Conservation (phyloP, 2,329 filamentous ascomycete species). For the Aspergillus ochraceus region DNA sequence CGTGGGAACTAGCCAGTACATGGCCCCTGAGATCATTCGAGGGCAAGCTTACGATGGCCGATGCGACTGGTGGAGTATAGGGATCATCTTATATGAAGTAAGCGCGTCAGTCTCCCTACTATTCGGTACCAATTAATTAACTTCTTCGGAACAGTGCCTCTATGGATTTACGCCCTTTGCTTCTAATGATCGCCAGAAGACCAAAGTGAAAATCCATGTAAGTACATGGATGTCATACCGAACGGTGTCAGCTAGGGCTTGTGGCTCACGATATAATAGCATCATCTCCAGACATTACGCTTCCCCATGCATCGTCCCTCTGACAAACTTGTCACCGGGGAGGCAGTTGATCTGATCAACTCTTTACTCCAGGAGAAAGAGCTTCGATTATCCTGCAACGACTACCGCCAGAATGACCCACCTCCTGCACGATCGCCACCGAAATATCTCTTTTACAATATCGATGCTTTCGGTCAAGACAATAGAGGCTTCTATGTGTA, state of each 20-base stretch:
- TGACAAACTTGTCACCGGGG: conserved; percentile 61
- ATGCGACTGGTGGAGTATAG: conserved; percentile 97
- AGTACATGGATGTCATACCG: conserved; percentile 31
- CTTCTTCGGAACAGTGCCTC: conserved; percentile 59
- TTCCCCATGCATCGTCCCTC: conserved; percentile 63
- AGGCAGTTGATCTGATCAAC: conserved; percentile 75
- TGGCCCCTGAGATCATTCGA: conserved; percentile 90
- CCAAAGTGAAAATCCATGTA: conserved; percentile 81
- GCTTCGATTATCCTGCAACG: conserved; percentile 70
- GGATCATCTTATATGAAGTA: conserved; percentile 85
- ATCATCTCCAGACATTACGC: conserved; percentile 67
- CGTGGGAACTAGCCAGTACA: conserved; percentile 95
- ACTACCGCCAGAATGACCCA: conserved; percentile 69
- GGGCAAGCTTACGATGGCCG: conserved; percentile 84
- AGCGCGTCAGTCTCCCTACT: conserved; percentile 3
- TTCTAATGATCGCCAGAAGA: conserved; percentile 75
- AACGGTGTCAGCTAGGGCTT: neutral
- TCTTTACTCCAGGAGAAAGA: conserved; percentile 73
- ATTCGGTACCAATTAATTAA: conserved; percentile 1
- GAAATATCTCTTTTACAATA: conserved; percentile 32
- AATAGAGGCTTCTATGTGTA: conserved; percentile 68
- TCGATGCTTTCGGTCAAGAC: conserved; percentile 36
- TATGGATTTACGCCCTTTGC: conserved; percentile 92
- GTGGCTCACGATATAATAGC: conserved; percentile 45
- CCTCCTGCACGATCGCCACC: conserved; percentile 31